Conservation (phyloP, 768 basidiomycete genomes). For the Chiua virens region DNA sequence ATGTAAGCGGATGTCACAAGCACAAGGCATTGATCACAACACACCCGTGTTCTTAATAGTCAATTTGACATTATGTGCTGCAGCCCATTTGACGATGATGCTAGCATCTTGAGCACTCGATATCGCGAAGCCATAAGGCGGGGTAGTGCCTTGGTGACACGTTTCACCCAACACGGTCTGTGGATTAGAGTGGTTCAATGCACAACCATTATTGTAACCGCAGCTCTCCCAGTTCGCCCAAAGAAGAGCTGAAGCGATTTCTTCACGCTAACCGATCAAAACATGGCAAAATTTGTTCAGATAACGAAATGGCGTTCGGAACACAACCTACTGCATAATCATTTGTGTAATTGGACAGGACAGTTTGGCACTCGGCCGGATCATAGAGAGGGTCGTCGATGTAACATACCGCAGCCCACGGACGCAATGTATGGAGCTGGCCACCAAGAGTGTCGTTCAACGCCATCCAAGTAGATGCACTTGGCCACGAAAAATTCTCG, state of each 20-base stretch:
- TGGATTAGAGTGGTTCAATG: slow-evolving; percentile 19
- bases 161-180: slow-evolving; percentile 7
- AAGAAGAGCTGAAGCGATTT: slow-evolving; percentile 12
- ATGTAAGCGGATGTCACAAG: background rate
- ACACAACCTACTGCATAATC: slow-evolving; percentile 2
- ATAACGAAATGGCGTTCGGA: background rate
- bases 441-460: slow-evolving; percentile 12
- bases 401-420: slow-evolving; percentile 17
- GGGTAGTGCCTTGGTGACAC: slow-evolving; percentile 14
- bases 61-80: slow-evolving; percentile 10
- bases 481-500: slow-evolving; percentile 7
- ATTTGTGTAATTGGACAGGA: slow-evolving; percentile 13
- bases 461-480: slow-evolving; percentile 3
- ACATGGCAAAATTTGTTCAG: no score
- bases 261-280: slow-evolving; percentile 14
- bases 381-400: slow-evolving; percentile 9
- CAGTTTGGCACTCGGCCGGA: slow-evolving; percentile 1
- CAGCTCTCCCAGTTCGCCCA: slow-evolving; percentile 24
- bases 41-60: slow-evolving; percentile 23
- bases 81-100: slow-evolving; percentile 15
- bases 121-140: slow-evolving; percentile 17
- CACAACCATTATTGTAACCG: slow-evolving; percentile 12
- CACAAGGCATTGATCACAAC: background rate
- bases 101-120: slow-evolving; percentile 17
- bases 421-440: slow-evolving; percentile 10